Evolutionary conservation across 768 basidiomycete genomes (phyloP), one percentile per base, ranked within the genome.

Genomic region (Serendipita sp.): DNA sequence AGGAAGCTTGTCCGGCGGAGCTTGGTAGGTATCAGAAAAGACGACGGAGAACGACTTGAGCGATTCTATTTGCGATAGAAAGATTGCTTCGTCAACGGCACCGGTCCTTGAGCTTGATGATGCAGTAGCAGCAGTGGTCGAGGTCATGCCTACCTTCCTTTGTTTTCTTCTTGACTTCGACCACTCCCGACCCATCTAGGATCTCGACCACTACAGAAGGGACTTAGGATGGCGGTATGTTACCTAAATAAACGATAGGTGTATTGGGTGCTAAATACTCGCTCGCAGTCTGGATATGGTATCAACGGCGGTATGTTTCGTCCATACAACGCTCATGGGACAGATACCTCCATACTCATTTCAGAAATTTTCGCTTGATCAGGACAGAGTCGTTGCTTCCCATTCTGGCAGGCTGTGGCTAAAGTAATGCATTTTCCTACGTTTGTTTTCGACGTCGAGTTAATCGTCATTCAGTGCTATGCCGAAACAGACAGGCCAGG

Each of bases 321-420:
- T 32, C 48, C 48, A 18, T 8, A 51, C 48, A n/a, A 51, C 48
- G 8, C 48, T 8, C 30, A 32, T 5, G 7, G 38, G 38, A 41
- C 5, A 41, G 8, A 65, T n/a, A 45, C 47, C 44, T 8, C 32
- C 5, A 5, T 66, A 3, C 13, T 63, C 15, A 46, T 7, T 15
- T 44, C 46, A 5, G 24, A 24, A 41, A 41, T 41, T 13, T 7
- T 13, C 47, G 32, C 68, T 47, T 67, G 37, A 65, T 41, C 67
- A 92, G 91, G 90, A 69, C 84, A 83, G 68, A 83, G 89, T 67
- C 81, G 89, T 70, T 96, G 93, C 75, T 93, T 93, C 74, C 79
- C 83, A 11, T 90, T 86, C 76, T 95, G 92, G 92, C 92, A 93
- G 71, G 89, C 93, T 74, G 88, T 90, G 76, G 79, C 84, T 69